These are phyloP conservation scores for Candida vaughaniae DNA, from an alignment of 805 yeast genomes.

Conservation along the genomic window DNA sequence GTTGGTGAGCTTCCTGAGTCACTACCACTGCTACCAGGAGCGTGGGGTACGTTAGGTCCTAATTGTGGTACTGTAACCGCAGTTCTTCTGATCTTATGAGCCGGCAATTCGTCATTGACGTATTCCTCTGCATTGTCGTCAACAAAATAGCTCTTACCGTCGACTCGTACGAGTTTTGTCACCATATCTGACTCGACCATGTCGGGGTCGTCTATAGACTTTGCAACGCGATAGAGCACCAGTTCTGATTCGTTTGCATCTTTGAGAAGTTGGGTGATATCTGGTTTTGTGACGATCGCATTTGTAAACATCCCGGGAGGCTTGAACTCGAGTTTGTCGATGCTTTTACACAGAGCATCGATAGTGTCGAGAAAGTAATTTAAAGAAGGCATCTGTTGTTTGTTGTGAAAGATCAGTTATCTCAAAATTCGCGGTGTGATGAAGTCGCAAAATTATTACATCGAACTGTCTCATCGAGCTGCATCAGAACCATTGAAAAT, in stretches of 20 bases:
- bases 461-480: too few species aligned
- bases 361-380: slow-evolving; percentile 29
- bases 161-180: slow-evolving; percentile 48
- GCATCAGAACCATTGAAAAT: too few species aligned
- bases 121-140: slow-evolving; percentile 32
- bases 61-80: slow-evolving; percentile 30
- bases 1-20: slow-evolving; percentile 13
- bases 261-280: slow-evolving; percentile 55
- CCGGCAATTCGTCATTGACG: slow-evolving; percentile 18
- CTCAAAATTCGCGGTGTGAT: too few species aligned
- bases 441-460: too few species aligned
- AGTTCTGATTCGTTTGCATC: slow-evolving; percentile 58
- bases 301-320: slow-evolving; percentile 66
- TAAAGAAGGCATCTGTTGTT: slow-evolving; percentile 12
- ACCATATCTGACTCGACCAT: too few species aligned
- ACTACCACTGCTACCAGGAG: slow-evolving; percentile 5
- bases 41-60: slow-evolving; percentile 1
- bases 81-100: slow-evolving; percentile 20
- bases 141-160: slow-evolving; percentile 42
- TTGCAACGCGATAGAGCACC: slow-evolving; percentile 45
- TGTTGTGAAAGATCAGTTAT: background rate
- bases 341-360: slow-evolving; percentile 38
- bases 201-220: slow-evolving; percentile 10
- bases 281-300: slow-evolving; percentile 52
- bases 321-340: slow-evolving; percentile 46